A percentile compares a stretch with the other conserved stretches of the same genome.
Evolutionary conservation across 2,329 filamentous ascomycete species (phyloP).

Genomic region (Cladosporium cucumerinum): DNA sequence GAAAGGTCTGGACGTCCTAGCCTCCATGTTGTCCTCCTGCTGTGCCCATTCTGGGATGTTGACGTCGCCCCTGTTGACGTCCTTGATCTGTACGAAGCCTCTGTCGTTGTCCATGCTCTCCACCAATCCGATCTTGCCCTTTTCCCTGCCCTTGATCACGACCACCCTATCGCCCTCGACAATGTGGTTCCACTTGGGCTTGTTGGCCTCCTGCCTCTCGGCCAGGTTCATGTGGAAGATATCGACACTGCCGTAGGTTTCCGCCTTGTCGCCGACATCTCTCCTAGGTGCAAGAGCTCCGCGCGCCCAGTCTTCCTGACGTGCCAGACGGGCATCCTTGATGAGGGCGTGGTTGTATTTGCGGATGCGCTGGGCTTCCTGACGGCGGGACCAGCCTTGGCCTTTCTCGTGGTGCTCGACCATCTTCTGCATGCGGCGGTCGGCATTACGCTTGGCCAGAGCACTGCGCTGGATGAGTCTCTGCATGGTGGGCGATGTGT

Average conservation of each 20-base stretch:
- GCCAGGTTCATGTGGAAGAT: constrained; percentile 28
- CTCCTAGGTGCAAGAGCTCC: constrained; percentile 75
- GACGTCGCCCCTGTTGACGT: constrained; percentile 44
- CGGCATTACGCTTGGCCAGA: constrained; percentile 63
- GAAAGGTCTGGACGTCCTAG: constrained; percentile 37
- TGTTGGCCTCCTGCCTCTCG: constrained; percentile 25
- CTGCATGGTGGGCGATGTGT: constrained; percentile 53
- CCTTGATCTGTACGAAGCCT: constrained; percentile 36
- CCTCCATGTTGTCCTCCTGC: constrained; percentile 42
- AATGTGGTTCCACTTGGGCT: constrained; percentile 33
- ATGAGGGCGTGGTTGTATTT: constrained; percentile 30
- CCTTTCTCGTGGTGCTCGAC: constrained; percentile 24
- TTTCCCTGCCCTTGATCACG: constrained; percentile 71
- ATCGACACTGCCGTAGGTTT: constrained; percentile 54
- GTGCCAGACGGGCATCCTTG: constrained; percentile 52
- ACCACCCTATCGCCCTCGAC: constrained; percentile 73
- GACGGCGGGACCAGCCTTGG: constrained; percentile 33
- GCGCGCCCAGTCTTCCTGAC: constrained; percentile 73
- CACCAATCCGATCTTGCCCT: constrained; percentile 79
- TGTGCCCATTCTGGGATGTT: constrained; percentile 42
- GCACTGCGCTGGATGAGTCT: constrained; percentile 65
- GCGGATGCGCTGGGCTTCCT: constrained; percentile 18
- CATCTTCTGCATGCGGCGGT: constrained; percentile 17
- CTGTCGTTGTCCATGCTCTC: constrained; percentile 46
- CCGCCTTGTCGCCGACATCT: constrained; percentile 60